phyloP scores from a whole-genome alignment of 352 stramenopile genomes.

The Phytophthora lateralis region DNA sequence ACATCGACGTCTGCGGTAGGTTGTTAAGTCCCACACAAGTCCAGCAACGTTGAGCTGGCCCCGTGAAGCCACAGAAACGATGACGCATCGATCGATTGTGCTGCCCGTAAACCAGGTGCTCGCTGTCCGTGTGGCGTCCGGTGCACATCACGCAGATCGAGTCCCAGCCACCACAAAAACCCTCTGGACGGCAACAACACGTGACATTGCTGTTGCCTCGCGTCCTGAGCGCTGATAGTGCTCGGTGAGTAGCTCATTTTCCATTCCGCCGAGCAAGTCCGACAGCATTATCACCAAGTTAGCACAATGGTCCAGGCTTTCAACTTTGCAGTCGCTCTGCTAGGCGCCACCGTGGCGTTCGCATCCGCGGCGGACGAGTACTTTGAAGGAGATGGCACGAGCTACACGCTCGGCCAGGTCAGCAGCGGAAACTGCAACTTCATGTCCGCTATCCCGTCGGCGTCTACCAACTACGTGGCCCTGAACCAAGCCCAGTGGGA shows the following conservation, averaged over 20 bases:
- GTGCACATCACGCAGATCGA: conserved; percentile 19
- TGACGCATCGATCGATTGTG: conserved; percentile 24
- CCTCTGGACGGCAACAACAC: conserved; percentile 5
- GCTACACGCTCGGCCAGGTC: conserved; percentile 42
- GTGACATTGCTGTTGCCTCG: conserved; percentile 10
- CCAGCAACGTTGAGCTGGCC: conserved; percentile 3
- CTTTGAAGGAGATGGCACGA: conserved; percentile 49
- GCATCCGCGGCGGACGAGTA: conserved; percentile 30
- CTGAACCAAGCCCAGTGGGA: conserved; percentile 73
- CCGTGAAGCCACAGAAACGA: conserved; percentile 22
- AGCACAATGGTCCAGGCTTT: conserved; percentile 22
- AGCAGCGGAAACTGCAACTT: conserved; percentile 60
- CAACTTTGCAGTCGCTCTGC: conserved; percentile 14
- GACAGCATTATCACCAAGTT: background rate
- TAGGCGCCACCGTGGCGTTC: conserved; percentile 6
- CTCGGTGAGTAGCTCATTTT: conserved; percentile 24
- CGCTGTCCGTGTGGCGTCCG: conserved; percentile 25
- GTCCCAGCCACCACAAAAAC: conserved; percentile 3
- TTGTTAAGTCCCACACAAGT: background rate
- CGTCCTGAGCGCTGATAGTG: background rate
- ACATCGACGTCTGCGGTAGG: background rate
- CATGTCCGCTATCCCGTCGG: conserved; percentile 50
- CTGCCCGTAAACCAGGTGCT: conserved; percentile 28
- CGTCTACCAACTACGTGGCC: conserved; percentile 69
- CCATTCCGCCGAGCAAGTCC: conserved; percentile 15